These are phyloP conservation scores for Wickerhamiella sergipiensis DNA, from an alignment of 805 yeast species.

Conservation along the genomic window DNA sequence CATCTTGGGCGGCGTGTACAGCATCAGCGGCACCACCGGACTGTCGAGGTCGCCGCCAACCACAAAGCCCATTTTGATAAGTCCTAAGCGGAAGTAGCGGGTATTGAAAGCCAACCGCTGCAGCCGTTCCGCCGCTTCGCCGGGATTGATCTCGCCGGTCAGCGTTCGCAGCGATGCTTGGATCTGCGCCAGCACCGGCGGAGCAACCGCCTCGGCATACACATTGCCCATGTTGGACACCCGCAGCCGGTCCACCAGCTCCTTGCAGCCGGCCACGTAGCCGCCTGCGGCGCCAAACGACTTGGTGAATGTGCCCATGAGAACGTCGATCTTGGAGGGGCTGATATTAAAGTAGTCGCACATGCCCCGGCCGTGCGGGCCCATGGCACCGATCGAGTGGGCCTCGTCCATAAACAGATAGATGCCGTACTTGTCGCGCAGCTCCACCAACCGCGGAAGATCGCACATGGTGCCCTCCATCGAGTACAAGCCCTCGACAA, in stretches of 20 bases:
- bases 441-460: constrained; percentile 57
- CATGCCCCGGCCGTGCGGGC: constrained; percentile 85
- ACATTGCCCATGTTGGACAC: constrained; percentile 55
- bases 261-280: constrained; percentile 67
- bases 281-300: constrained; percentile 99
- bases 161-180: constrained; percentile 66
- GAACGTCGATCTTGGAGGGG: constrained; percentile 63
- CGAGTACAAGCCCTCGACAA: constrained; percentile 84
- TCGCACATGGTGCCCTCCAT: constrained; percentile 68
- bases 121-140: constrained; percentile 84
- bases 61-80: constrained; percentile 85
- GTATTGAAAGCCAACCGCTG: constrained; percentile 93
- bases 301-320: constrained; percentile 97
- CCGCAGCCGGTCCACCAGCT: constrained; percentile 60
- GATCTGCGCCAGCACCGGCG: constrained; percentile 84
- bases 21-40: constrained; percentile 81
- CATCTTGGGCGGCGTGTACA: constrained; percentile 89
- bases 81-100: constrained; percentile 78
- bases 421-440: constrained; percentile 75
- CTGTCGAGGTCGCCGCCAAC: constrained; percentile 93
- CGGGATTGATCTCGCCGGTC: constrained; percentile 71
- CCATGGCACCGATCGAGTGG: constrained; percentile 98
- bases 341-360: constrained; percentile 82
- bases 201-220: constrained; percentile 79
- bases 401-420: constrained; percentile 93